These are phyloP conservation scores for Saururus chinensis DNA, from an alignment of 164 flowering plant genomes.

Conservation along the genomic window DNA sequence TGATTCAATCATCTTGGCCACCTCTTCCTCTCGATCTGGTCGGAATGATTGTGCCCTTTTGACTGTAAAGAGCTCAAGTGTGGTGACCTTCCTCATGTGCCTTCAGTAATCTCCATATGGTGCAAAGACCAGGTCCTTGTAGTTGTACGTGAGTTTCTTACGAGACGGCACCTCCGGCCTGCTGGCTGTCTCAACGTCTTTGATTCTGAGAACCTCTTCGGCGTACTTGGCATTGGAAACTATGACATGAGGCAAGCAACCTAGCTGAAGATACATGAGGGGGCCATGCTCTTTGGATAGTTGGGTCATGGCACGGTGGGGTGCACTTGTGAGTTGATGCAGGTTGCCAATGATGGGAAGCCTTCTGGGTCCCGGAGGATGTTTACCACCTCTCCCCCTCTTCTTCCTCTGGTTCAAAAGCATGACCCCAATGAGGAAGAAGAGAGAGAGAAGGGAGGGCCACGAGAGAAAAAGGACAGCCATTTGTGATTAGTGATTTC, in stretches of 20 bases:
- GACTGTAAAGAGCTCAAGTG: conserved; percentile 1
- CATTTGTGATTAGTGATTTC: too few relatives aligned
- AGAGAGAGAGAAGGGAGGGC: too few relatives aligned
- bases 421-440: neutral
- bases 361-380: neutral
- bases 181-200: neutral
- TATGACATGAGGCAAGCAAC: neutral
- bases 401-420: neutral
- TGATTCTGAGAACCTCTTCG: conserved; percentile 3
- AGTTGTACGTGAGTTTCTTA: conserved; percentile 1
- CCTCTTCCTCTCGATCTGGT: conserved; percentile 1
- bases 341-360: conserved; percentile 4
- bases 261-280: conserved; percentile 7
- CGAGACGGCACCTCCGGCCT: neutral
- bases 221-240: conserved; percentile 3
- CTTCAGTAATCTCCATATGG: conserved; percentile 6
- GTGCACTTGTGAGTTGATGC: neutral
- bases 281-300: conserved; percentile 3
- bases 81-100: conserved; percentile 1
- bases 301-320: neutral
- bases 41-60: conserved; percentile 3
- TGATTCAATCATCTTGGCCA: neutral
- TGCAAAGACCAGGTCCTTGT: conserved; percentile 2
- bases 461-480: neutral
- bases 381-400: neutral